These are phyloP conservation scores for Leavenworthia alabamica DNA, from an alignment of 345 rosid genomes.

Conservation along the genomic window DNA sequence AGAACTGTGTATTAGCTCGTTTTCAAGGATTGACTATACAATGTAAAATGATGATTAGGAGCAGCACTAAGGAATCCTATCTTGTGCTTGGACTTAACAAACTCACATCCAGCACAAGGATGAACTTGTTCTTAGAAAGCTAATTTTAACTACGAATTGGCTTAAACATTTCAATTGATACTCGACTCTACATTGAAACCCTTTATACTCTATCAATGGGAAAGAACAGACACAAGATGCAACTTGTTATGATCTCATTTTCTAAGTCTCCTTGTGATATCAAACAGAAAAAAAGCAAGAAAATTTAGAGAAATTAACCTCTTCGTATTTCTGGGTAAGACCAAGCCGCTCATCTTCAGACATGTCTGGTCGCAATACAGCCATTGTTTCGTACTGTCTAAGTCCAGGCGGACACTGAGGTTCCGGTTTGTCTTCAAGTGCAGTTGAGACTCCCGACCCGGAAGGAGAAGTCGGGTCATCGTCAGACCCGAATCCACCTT, in stretches of 20 bases:
- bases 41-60: too few species aligned
- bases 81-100: too few species aligned
- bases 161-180: not conserved
- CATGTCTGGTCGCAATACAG: slow-evolving; percentile 89
- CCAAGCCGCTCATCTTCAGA: slow-evolving; percentile 86
- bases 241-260: not conserved
- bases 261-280: not conserved
- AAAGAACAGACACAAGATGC: not conserved
- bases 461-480: slow-evolving; percentile 52
- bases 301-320: slow-evolving; percentile 40
- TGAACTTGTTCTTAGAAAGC: not conserved
- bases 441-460: slow-evolving; percentile 39
- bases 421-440: slow-evolving; percentile 66
- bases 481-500: slow-evolving; percentile 61
- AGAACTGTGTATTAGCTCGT: not conserved
- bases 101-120: too few species aligned
- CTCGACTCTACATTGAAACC: not conserved
- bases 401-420: slow-evolving; percentile 95
- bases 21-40: too few species aligned
- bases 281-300: not conserved
- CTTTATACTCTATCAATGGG: not conserved
- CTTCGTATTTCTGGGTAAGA: slow-evolving; percentile 93
- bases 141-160: not conserved
- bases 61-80: too few species aligned
- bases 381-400: slow-evolving; percentile 80